phyloP scores from a whole-genome alignment of 1,284 basidiomycete genomes.

The Albatrellus sp. region DNA sequence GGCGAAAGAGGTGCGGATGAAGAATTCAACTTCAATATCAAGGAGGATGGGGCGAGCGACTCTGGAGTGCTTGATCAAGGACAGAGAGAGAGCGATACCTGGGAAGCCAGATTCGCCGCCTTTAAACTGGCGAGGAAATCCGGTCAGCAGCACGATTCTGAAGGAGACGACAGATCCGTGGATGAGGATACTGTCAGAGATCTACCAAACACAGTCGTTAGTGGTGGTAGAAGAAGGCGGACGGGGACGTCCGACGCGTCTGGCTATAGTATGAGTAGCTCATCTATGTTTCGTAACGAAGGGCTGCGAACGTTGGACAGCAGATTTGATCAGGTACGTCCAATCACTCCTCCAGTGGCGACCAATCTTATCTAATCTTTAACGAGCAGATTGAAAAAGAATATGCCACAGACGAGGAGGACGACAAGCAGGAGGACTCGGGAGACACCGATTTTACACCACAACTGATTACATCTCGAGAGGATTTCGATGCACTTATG shows the following conservation, averaged over 20 bases:
- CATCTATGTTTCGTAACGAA: slow-evolving; percentile 90
- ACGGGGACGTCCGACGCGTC: slow-evolving; percentile 76
- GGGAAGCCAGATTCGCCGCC: slow-evolving; percentile 67
- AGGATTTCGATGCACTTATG: slow-evolving; percentile 87
- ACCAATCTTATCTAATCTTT: neutral
- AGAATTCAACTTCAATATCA: slow-evolving; percentile 54
- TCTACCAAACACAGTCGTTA: slow-evolving; percentile 60
- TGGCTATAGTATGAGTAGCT: slow-evolving; percentile 94
- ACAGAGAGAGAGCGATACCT: slow-evolving; percentile 26
- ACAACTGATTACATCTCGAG: slow-evolving; percentile 66
- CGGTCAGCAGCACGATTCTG: slow-evolving; percentile 22
- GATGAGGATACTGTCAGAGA: slow-evolving; percentile 65
- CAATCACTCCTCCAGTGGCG: neutral
- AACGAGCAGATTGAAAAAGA: slow-evolving; percentile 53
- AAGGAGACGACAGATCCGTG: slow-evolving; percentile 13
- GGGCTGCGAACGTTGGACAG: slow-evolving; percentile 85
- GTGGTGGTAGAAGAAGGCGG: slow-evolving; percentile 66
- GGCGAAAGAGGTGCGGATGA: slow-evolving; percentile 54
- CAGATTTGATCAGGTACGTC: slow-evolving; percentile 78
- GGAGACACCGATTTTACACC: slow-evolving; percentile 55
- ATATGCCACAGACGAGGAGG: slow-evolving; percentile 57
- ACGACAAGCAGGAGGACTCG: slow-evolving; percentile 32
- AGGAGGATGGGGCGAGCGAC: slow-evolving; percentile 42
- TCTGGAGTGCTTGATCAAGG: slow-evolving; percentile 19
- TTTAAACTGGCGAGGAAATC: slow-evolving; percentile 53